phyloP scores from a whole-genome alignment of 768 basidiomycete genomes.

The Psilocybe subaeruginosa region DNA sequence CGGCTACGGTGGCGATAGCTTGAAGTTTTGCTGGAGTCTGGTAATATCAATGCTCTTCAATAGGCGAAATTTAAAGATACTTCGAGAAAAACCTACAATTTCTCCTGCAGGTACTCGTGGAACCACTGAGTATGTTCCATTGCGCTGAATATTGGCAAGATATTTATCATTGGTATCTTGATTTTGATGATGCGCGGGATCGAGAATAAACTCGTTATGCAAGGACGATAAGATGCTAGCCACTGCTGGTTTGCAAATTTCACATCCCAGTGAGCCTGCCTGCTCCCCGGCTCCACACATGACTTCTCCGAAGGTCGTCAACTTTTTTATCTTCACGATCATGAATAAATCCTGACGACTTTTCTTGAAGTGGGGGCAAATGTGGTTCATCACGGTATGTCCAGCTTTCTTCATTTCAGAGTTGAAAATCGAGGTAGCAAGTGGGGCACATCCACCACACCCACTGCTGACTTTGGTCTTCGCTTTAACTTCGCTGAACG shows the following conservation, averaged over 20 bases:
- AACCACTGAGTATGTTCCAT: slow-evolving; percentile 73
- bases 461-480: slow-evolving; percentile 75
- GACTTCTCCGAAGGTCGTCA: slow-evolving; percentile 57
- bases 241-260: slow-evolving; percentile 72
- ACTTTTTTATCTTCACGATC: slow-evolving; percentile 63
- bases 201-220: slow-evolving; percentile 66
- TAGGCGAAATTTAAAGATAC: neutral
- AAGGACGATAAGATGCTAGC: slow-evolving; percentile 53
- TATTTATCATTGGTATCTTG: slow-evolving; percentile 77
- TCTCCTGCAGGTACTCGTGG: slow-evolving; percentile 76
- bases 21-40: slow-evolving; percentile 66
- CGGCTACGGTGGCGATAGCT: slow-evolving; percentile 63
- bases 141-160: slow-evolving; percentile 74
- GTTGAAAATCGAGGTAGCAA: slow-evolving; percentile 46
- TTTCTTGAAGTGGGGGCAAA: slow-evolving; percentile 70
- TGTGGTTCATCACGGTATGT: slow-evolving; percentile 53
- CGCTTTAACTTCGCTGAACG: slow-evolving; percentile 56
- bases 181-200: slow-evolving; percentile 63
- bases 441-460: slow-evolving; percentile 74
- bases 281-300: slow-evolving; percentile 52
- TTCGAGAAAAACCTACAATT: slow-evolving; percentile 25
- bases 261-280: slow-evolving; percentile 62
- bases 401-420: slow-evolving; percentile 73
- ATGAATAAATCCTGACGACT: slow-evolving; percentile 69
- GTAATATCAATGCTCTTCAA: neutral